Evolutionary conservation across 345 rosid genomes (phyloP).

Genomic region (Geranium rotundifolium): DNA sequence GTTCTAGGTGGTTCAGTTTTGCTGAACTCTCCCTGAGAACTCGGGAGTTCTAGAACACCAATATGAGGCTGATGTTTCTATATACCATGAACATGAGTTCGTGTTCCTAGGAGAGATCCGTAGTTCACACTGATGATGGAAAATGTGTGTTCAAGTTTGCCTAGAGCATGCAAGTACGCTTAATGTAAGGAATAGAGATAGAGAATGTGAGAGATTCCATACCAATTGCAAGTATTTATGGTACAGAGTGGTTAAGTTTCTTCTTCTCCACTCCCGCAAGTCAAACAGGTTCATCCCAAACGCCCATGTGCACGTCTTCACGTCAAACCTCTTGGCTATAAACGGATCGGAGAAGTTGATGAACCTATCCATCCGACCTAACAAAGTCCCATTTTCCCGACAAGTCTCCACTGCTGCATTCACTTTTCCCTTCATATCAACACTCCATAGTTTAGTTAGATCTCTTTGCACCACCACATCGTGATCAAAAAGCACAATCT

Average conservation of each 20-base stretch:
- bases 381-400: constrained; percentile 43
- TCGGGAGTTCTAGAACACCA: no score
- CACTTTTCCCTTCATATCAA: constrained; percentile 70
- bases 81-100: no score
- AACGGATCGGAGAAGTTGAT: constrained; percentile 63
- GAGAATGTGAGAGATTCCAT: constrained; percentile 11
- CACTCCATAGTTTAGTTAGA: constrained; percentile 54
- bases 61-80: no score
- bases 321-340: constrained; percentile 43
- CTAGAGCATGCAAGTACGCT: no score
- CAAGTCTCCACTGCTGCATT: constrained; percentile 91
- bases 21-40: no score
- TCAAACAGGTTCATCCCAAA: constrained; percentile 90
- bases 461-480: constrained; percentile 91
- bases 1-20: no score
- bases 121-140: neutral
- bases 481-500: constrained; percentile 74
- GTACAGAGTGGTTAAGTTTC: constrained; percentile 45
- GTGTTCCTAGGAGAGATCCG: neutral
- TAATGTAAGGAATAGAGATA: neutral
- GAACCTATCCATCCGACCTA: constrained; percentile 44
- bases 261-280: constrained; percentile 68
- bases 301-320: constrained; percentile 81
- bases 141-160: neutral
- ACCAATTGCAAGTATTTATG: constrained; percentile 59